Conservation (phyloP, 2,329 filamentous ascomycete genomes). For the Westerdykella ornata region DNA sequence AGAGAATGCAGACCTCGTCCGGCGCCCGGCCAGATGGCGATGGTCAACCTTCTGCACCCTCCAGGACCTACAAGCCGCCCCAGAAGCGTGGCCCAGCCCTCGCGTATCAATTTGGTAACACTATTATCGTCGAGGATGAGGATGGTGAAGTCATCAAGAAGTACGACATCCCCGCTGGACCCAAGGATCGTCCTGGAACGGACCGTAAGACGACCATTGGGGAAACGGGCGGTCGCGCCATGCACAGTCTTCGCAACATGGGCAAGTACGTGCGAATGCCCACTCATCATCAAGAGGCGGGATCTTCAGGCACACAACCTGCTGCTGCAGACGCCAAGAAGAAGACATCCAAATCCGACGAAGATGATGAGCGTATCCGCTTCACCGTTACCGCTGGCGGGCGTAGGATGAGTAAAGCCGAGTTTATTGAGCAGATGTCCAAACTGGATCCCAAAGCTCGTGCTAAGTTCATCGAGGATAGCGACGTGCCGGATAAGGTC, state of each 20-base stretch:
- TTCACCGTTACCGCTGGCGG: conserved; percentile 72
- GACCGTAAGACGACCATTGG: conserved; percentile 28
- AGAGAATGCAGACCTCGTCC: conserved; percentile 45
- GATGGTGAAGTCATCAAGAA: conserved; percentile 82
- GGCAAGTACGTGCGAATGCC: conserved; percentile 49
- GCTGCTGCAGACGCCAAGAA: conserved; percentile 14
- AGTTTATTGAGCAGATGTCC: conserved; percentile 69
- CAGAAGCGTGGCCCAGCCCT: conserved; percentile 61
- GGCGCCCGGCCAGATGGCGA: conserved; percentile 38
- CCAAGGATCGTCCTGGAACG: conserved; percentile 35
- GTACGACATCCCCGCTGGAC: conserved; percentile 61
- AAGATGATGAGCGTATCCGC: conserved; percentile 64
- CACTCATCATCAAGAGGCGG: conserved; percentile 15
- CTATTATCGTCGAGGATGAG: conserved; percentile 83
- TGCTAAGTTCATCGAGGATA: conserved; percentile 44
- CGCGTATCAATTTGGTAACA: conserved; percentile 81
- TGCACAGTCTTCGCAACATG: conserved; percentile 45
- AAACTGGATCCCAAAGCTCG: conserved; percentile 62
- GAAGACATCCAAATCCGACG: conserved; percentile 40
- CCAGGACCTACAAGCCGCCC: conserved; percentile 29
- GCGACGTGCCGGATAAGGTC: conserved; percentile 42
- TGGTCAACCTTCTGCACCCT: conserved; percentile 23
- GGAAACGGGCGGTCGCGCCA: conserved; percentile 33
- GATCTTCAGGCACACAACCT: conserved; percentile 14
- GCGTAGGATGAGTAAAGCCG: conserved; percentile 68